A percentile compares a stretch with the other conserved stretches of the same genome.
Conservation (phyloP, 2,329 filamentous ascomycete genomes). For the Uncinocarpus reesii region DNA sequence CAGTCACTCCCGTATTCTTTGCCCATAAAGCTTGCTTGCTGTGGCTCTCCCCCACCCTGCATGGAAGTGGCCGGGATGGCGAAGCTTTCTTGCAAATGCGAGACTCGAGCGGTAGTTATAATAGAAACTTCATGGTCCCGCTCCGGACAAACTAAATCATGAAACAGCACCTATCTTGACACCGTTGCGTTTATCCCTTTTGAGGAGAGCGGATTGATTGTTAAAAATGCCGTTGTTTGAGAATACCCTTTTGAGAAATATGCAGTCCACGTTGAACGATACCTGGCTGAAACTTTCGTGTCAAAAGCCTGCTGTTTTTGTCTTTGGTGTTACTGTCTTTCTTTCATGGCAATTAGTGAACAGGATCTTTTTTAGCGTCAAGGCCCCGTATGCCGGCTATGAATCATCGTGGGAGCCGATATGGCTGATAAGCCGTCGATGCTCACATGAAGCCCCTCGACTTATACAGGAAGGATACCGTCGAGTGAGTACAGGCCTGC, state of each 20-base stretch:
- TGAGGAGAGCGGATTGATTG: neutral
- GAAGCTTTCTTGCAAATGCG: too few species aligned
- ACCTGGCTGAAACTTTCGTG: neutral
- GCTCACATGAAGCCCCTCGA: neutral
- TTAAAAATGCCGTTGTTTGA: neutral
- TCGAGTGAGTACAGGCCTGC: constrained; percentile 6
- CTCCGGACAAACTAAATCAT: too few species aligned
- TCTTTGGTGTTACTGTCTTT: neutral
- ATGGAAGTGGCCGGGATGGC: too few species aligned
- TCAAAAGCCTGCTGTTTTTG: neutral
- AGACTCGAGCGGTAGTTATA: too few species aligned
- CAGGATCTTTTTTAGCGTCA: neutral
- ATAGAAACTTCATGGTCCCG: too few species aligned
- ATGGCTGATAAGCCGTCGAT: constrained; percentile 6
- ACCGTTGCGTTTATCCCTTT: too few species aligned
- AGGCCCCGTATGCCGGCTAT: constrained; percentile 11
- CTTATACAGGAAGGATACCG: constrained; percentile 10
- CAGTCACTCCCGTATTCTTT: too few species aligned
- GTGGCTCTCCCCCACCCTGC: too few species aligned
- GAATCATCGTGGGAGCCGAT: constrained; percentile 7
- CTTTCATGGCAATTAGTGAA: neutral
- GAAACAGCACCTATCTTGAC: too few species aligned
- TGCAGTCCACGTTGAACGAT: neutral
- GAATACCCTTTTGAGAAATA: neutral
- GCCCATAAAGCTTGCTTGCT: too few species aligned